Evolutionary conservation across 192 early-diverging fungal genomes (phyloP).

Genomic region (Backusella circina): DNA sequence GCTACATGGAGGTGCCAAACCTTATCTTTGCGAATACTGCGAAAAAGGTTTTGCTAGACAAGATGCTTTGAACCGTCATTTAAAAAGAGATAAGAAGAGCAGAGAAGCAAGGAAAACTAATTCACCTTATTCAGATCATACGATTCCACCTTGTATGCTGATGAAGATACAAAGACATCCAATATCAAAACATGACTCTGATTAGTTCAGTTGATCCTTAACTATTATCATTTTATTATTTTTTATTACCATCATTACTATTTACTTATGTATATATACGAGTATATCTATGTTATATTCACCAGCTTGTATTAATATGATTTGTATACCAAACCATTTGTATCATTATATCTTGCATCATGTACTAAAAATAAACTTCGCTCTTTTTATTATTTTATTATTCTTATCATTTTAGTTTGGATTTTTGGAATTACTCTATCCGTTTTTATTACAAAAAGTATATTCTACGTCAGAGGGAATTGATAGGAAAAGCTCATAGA

Average conservation of each 20-base stretch:
- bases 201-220: background rate
- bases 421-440: background rate
- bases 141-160: background rate
- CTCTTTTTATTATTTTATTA: background rate
- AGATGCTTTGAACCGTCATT: slow-evolving; percentile 69
- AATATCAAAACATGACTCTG: background rate
- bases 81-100: slow-evolving; percentile 46
- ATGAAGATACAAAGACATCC: background rate
- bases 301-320: background rate
- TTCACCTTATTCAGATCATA: background rate
- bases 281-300: background rate
- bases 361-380: background rate
- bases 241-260: background rate
- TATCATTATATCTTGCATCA: background rate
- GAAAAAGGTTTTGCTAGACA: slow-evolving; percentile 68
- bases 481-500: too few species aligned
- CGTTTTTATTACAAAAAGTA: background rate
- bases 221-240: background rate
- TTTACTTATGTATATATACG: background rate
- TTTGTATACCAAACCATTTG: background rate
- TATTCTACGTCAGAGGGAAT: background rate
- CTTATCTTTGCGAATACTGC: slow-evolving; percentile 64
- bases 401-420: background rate
- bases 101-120: background rate
- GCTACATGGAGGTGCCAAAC: slow-evolving; percentile 69